These are phyloP conservation scores for Emericellopsis terricola DNA, from an alignment of 495 filamentous ascomycete genomes.

Conservation along the genomic window DNA sequence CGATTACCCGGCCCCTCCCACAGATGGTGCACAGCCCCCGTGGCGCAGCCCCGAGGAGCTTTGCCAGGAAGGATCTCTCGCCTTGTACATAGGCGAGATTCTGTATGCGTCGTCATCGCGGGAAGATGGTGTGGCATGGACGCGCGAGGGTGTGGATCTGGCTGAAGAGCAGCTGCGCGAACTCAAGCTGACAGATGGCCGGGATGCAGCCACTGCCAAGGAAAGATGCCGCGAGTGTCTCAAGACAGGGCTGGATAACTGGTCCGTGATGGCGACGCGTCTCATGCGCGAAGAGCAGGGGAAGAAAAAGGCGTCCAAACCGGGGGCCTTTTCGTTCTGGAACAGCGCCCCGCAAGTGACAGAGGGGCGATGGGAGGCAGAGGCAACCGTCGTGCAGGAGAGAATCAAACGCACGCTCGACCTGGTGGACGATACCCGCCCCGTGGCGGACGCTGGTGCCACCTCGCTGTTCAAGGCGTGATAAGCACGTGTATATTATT, in stretches of 20 bases:
- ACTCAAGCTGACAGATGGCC: conserved; percentile 20
- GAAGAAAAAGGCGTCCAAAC: conserved; percentile 11
- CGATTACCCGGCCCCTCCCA: conserved; percentile 44
- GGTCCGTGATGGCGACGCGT: conserved; percentile 47
- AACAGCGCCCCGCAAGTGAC: conserved; percentile 13
- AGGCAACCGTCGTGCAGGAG: conserved; percentile 33
- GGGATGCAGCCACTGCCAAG: conserved; percentile 1
- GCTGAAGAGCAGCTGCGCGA: conserved; percentile 33
- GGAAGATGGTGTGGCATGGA: conserved; percentile 66
- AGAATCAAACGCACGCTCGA: conserved; percentile 21
- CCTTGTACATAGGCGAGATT: conserved; percentile 88
- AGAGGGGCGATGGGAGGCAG: conserved; percentile 27
- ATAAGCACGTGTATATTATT: too few species aligned
- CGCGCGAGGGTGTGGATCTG: conserved; percentile 58
- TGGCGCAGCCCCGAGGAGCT: conserved; percentile 36
- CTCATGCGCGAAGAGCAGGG: conserved; percentile 35
- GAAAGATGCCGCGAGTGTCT: conserved; percentile 50
- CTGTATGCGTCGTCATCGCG: conserved; percentile 42
- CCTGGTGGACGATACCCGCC: conserved; percentile 29
- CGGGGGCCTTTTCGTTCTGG: conserved; percentile 28
- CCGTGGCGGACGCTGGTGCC: too few species aligned
- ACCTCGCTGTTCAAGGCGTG: conserved; percentile 22
- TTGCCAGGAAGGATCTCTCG: conserved; percentile 72
- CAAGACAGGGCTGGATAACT: conserved; percentile 51
- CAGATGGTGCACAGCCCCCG: conserved; percentile 47